Evolutionary conservation across 768 basidiomycete species (phyloP).

Genomic region (Heimioporus sp.): DNA sequence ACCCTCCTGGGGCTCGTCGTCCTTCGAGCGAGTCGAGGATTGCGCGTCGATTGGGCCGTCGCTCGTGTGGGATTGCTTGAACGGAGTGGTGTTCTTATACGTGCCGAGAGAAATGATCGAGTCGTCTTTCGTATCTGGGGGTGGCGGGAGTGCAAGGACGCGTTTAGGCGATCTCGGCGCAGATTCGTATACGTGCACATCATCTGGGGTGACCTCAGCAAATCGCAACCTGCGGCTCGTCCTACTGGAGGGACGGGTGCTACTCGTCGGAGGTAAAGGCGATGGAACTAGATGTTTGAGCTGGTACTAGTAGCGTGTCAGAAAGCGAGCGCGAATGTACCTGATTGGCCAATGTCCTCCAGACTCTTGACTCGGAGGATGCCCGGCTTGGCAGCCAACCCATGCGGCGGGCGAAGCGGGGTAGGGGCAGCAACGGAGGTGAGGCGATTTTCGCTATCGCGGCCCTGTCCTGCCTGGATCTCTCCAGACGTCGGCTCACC

Average conservation of each 20-base stretch:
- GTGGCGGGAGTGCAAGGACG: conserved; percentile 53
- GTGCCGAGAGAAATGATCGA: conserved; percentile 38
- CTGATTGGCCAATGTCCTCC: conserved; percentile 22
- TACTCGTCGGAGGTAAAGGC: conserved; percentile 44
- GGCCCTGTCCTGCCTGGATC: not conserved
- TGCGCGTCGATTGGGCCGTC: not conserved
- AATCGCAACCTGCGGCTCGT: conserved; percentile 62
- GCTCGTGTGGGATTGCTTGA: conserved; percentile 8
- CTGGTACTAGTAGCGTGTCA: not conserved
- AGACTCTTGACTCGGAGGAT: conserved; percentile 31
- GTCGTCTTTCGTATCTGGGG: conserved; percentile 23
- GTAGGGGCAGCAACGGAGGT: conserved; percentile 8
- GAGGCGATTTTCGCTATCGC: not conserved
- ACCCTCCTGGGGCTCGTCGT: conserved; percentile 55
- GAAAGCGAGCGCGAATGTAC: conserved; percentile 3
- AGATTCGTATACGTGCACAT: conserved; percentile 82
- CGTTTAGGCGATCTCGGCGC: conserved; percentile 74
- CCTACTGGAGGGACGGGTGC: conserved; percentile 60
- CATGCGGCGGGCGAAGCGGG: conserved; percentile 6
- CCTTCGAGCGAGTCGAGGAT: not conserved
- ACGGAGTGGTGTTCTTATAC: conserved; percentile 26
- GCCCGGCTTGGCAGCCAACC: conserved; percentile 18
- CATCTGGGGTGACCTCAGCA: conserved; percentile 68
- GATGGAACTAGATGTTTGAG: conserved; percentile 32
- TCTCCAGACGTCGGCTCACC: too few relatives aligned